Percentiles rank a stretch among this genome's conserved stretches.
Conservation (phyloP, 179 eudicot species). For the Camellia oleifera region DNA sequence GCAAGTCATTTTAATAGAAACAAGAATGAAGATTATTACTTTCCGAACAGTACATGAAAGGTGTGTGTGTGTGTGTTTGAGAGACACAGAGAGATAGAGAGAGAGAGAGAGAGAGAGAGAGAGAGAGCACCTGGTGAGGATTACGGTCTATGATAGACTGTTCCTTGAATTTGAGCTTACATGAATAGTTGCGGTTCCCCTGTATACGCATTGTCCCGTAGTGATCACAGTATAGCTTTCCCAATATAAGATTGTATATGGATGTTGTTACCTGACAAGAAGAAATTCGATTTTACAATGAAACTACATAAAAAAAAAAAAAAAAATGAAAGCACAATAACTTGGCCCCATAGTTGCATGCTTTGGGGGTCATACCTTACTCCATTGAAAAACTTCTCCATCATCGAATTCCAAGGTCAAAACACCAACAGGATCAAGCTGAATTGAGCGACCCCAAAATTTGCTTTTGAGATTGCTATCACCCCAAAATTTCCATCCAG, state of each 20-base stretch:
- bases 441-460: conserved; percentile 99
- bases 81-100: no score
- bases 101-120: neutral
- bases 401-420: conserved; percentile 90
- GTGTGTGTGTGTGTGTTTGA: no score
- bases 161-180: conserved; percentile 94
- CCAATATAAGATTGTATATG: conserved; percentile 90
- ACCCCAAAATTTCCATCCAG: conserved; percentile 95
- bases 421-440: conserved; percentile 90
- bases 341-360: neutral
- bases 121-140: conserved; percentile 80
- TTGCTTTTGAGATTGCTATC: conserved; percentile 96
- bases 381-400: conserved; percentile 96
- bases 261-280: conserved; percentile 87
- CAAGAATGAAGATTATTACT: no score
- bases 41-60: no score
- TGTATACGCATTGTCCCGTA: conserved; percentile 94
- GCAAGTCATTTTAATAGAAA: neutral
- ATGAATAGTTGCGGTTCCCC: conserved; percentile 67
- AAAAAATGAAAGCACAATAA: neutral
- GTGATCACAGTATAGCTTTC: conserved; percentile 91
- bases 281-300: neutral
- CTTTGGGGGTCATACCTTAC: conserved; percentile 54
- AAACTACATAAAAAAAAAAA: neutral
- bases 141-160: conserved; percentile 94